phyloP scores from a whole-genome alignment of 1,284 basidiomycete species.

The Somion occarium region DNA sequence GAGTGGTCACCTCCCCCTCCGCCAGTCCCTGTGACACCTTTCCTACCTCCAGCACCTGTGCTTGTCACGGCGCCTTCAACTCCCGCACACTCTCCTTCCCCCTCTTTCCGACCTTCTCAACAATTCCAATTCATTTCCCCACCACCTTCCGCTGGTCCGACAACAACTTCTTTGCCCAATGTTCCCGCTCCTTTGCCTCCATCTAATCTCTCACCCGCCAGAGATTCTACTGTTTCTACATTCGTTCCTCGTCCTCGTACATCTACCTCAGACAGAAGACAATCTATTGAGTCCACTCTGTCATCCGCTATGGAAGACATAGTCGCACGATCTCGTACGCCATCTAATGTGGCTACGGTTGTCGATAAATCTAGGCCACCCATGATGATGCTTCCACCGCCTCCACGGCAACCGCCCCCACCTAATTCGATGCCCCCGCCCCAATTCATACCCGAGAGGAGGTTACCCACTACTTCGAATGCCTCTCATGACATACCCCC shows the following conservation, averaged over 20 bases:
- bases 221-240: constrained; percentile 39
- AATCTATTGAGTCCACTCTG: constrained; percentile 61
- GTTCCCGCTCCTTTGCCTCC: constrained; percentile 36
- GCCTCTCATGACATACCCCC: constrained; percentile 59
- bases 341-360: constrained; percentile 39
- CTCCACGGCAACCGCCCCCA: constrained; percentile 78
- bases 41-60: constrained; percentile 25
- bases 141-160: constrained; percentile 34
- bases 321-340: constrained; percentile 49
- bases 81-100: constrained; percentile 14
- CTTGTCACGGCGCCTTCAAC: constrained; percentile 18
- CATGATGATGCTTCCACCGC: constrained; percentile 81
- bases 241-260: constrained; percentile 37
- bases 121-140: constrained; percentile 75
- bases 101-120: constrained; percentile 27
- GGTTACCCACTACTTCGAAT: constrained; percentile 47
- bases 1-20: constrained; percentile 44
- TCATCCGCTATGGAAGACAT: constrained; percentile 43
- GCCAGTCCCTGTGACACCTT: constrained; percentile 29
- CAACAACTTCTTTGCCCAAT: constrained; percentile 24
- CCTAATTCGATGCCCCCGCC: constrained; percentile 70
- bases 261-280: constrained; percentile 37
- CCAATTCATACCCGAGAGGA: constrained; percentile 66
- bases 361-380: constrained; percentile 83
- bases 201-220: constrained; percentile 26